Conservation (phyloP, 306 rosid species). For the Abrus precatorius region DNA sequence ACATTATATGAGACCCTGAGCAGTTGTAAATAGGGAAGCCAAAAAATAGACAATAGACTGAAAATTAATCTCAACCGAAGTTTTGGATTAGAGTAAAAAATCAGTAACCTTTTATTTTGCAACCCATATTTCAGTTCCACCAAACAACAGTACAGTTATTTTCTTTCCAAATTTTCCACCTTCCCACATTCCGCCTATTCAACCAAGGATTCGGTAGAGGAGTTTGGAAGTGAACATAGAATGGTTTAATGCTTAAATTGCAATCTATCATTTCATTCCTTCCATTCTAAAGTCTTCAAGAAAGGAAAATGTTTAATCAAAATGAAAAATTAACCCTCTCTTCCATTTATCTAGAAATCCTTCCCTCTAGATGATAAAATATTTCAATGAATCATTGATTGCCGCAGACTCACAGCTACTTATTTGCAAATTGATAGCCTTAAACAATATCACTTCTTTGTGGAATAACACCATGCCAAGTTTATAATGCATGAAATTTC, state of each 20-base stretch:
- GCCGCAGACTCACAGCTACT: not conserved
- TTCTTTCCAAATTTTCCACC: slow-evolving; percentile 21
- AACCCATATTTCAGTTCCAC: slow-evolving; percentile 1
- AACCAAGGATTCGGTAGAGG: slow-evolving; percentile 27
- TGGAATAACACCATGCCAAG: slow-evolving; percentile 2
- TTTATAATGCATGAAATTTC: slow-evolving; percentile 12
- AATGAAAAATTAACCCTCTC: slow-evolving; percentile 3
- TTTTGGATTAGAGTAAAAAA: slow-evolving; percentile 20
- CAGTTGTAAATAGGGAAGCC: not conserved
- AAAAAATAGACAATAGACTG: slow-evolving; percentile 11
- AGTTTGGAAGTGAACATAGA: not conserved
- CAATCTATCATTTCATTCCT: not conserved
- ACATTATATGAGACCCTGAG: slow-evolving; percentile 8
- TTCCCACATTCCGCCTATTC: slow-evolving; percentile 17
- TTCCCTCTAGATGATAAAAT: slow-evolving; percentile 3
- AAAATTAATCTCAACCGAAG: not conserved
- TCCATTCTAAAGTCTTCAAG: slow-evolving; percentile 11
- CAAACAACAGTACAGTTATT: slow-evolving; percentile 12
- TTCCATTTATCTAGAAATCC: not conserved
- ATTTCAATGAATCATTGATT: slow-evolving; percentile 13
- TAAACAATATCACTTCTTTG: slow-evolving; percentile 15
- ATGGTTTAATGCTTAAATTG: not conserved
- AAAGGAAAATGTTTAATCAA: slow-evolving; percentile 5
- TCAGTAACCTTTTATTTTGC: slow-evolving; percentile 20
- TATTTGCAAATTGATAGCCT: slow-evolving; percentile 21